phyloP scores from a whole-genome alignment of 352 stramenopile species.

The Hyaloperonospora arabidopsidis region DNA sequence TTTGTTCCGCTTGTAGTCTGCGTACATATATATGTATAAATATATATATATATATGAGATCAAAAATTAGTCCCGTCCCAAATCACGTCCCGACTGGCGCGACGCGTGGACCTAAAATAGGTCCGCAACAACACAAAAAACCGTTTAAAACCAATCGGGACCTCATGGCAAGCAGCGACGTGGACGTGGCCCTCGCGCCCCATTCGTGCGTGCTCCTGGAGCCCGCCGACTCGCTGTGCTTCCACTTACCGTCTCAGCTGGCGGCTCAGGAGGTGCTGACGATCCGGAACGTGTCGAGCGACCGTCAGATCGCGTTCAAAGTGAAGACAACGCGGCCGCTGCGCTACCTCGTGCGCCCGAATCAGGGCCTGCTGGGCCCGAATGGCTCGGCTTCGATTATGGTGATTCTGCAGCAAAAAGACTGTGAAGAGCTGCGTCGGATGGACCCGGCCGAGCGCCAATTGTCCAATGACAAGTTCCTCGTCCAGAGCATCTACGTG shows the following conservation, averaged over 20 bases:
- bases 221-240: slow-evolving; percentile 72
- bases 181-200: slow-evolving; percentile 53
- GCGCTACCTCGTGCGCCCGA: slow-evolving; percentile 85
- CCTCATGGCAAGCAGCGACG: slow-evolving; percentile 9
- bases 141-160: too few relatives aligned
- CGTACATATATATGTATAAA: too few relatives aligned
- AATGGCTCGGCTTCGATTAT: slow-evolving; percentile 75
- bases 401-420: slow-evolving; percentile 85
- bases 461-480: slow-evolving; percentile 86
- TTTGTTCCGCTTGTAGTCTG: too few relatives aligned
- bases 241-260: slow-evolving; percentile 51
- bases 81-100: too few relatives aligned
- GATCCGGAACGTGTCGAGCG: slow-evolving; percentile 76
- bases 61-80: too few relatives aligned
- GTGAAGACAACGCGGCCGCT: slow-evolving; percentile 84
- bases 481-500: slow-evolving; percentile 81
- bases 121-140: too few relatives aligned
- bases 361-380: slow-evolving; percentile 74
- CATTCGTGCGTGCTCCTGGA: slow-evolving; percentile 77
- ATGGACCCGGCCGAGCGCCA: slow-evolving; percentile 68
- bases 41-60: too few relatives aligned
- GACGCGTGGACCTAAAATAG: too few relatives aligned
- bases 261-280: slow-evolving; percentile 74
- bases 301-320: slow-evolving; percentile 83
- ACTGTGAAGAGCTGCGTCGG: slow-evolving; percentile 80